Evolutionary conservation across 2,329 filamentous ascomycete species (phyloP), one percentile per base, ranked within the genome.

Genomic region (Neurospora sp.): DNA sequence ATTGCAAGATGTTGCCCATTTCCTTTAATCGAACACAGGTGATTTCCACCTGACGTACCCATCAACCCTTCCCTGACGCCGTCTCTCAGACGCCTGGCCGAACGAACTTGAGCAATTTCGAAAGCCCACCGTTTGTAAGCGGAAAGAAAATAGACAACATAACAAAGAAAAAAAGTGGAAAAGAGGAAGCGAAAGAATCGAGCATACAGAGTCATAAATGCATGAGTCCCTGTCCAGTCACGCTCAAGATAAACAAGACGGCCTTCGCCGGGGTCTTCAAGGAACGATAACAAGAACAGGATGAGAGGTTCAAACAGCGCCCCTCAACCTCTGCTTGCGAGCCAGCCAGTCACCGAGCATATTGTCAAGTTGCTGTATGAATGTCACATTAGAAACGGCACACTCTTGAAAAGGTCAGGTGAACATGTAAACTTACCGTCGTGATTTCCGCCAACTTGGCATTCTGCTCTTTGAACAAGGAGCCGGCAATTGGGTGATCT

Each of bases 381-480:
- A 42, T 23, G 69, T 72, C 66, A 71, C 23, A 75, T 78, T 71
- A 74, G 73, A 70, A 72, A 62, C 40, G 11, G 28, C 28, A 36
- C 23, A 36, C 15, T 17, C 13, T 33, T 62, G 52, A 33, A 71
- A 23, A 52, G 66, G 66, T 46, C 39, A 15, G 43, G 38, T 33
- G 43, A 68, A 66, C 8, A 68, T 33, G 28, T 33, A 23, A 69
- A 82, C 88, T 83, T 79, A 90, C 89, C 71, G 86, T 91, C 71
- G 93, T 95, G 80, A 99, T 94, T 78, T 96, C 93, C 68, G 91
- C 90, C 77, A 98, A 81, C 77, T 91, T 91, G 74, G 91, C 92
- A 77, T 93, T 94, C 80, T 97, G 93, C 77, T 97, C 92, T 67
- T 89, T 89, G 82, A 96, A 98, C 69, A 98, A 82, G 28, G 89